phyloP scores from a whole-genome alignment of 73 alveolate genomes.

The Paramecium primaurelia region DNA sequence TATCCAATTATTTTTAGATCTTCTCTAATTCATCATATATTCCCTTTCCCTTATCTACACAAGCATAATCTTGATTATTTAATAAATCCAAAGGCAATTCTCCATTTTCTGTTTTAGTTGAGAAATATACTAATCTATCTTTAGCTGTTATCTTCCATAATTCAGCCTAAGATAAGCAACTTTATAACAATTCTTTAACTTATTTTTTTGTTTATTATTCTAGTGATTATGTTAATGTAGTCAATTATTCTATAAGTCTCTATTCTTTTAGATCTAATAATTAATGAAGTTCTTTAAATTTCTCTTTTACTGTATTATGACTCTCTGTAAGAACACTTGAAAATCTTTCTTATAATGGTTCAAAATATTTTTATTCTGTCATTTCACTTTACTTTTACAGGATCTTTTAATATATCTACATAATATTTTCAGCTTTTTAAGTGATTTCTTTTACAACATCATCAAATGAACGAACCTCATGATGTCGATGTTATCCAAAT shows the following conservation, averaged over 20 bases:
- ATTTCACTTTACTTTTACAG: conserved; percentile 45
- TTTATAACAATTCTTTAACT: background rate
- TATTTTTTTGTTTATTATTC: conserved; percentile 7
- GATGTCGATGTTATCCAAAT: conserved; percentile 92
- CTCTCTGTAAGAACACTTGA: background rate
- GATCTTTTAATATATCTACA: conserved; percentile 80
- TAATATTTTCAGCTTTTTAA: conserved; percentile 74
- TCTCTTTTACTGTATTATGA: conserved; percentile 15
- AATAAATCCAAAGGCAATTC: conserved; percentile 17
- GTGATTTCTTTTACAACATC: conserved; percentile 88
- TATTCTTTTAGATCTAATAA: background rate
- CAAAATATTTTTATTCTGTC: background rate
- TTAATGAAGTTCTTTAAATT: background rate
- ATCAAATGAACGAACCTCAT: conserved; percentile 83
- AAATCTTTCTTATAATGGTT: background rate
- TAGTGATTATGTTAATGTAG: background rate
- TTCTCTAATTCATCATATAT: conserved; percentile 18
- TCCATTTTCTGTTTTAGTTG: conserved; percentile 44
- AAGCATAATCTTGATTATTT: background rate
- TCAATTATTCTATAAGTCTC: background rate
- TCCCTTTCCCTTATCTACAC: conserved; percentile 6
- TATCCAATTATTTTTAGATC: background rate
- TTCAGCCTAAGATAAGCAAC: background rate
- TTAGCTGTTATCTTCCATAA: conserved; percentile 47
- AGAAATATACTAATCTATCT: conserved; percentile 31